phyloP scores from a whole-genome alignment of 352 stramenopile species.

The Elongisporangium undulatum region DNA sequence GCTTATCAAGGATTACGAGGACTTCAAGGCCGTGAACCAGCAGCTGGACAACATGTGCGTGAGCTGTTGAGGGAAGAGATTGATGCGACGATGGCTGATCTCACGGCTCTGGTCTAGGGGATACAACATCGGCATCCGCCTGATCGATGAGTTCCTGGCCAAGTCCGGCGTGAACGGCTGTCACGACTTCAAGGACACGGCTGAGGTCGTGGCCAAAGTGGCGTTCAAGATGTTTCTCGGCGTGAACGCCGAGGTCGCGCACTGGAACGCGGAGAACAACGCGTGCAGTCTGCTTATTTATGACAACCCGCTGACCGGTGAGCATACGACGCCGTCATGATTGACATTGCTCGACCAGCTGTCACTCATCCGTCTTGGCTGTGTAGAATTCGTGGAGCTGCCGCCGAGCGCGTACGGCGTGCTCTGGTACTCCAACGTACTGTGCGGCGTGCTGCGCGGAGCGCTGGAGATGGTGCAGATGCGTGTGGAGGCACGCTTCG shows the following conservation, averaged over 20 bases:
- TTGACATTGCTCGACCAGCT: neutral
- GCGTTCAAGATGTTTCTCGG: slow-evolving; percentile 98
- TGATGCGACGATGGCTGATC: no score
- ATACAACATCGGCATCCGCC: slow-evolving; percentile 96
- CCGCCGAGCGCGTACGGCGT: slow-evolving; percentile 82
- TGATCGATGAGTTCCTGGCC: slow-evolving; percentile 97
- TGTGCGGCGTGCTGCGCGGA: slow-evolving; percentile 94
- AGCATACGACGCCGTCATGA: neutral
- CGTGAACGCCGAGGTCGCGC: slow-evolving; percentile 89
- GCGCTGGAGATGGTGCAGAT: slow-evolving; percentile 95
- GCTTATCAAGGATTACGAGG: slow-evolving; percentile 96
- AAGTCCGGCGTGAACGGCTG: slow-evolving; percentile 88
- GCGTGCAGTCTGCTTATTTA: slow-evolving; percentile 93
- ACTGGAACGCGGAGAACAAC: slow-evolving; percentile 86
- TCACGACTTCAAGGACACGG: slow-evolving; percentile 91
- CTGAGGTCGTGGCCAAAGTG: slow-evolving; percentile 94
- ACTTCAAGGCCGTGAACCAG: slow-evolving; percentile 93
- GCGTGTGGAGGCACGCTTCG: slow-evolving; percentile 78
- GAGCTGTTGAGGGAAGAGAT: no score
- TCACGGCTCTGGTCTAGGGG: no score
- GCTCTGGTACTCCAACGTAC: slow-evolving; percentile 96
- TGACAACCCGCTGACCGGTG: slow-evolving; percentile 93
- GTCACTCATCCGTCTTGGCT: no score
- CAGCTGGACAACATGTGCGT: slow-evolving; percentile 94
- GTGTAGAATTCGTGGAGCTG: slow-evolving; percentile 87